Conservation (phyloP, 1,139 yeast species). For the Wickerhamomyces sp. region DNA sequence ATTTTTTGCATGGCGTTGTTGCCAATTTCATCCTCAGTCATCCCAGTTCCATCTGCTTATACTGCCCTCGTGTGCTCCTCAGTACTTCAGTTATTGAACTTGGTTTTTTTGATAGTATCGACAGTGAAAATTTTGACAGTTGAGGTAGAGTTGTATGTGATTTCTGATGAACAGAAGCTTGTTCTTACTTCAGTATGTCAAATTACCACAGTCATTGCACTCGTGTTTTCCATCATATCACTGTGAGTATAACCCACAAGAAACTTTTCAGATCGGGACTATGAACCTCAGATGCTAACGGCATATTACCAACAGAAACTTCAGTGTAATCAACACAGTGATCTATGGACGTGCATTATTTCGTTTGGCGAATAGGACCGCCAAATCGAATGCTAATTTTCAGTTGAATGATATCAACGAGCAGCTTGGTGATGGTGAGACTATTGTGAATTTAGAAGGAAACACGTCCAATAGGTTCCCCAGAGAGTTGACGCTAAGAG, state of each 20-base stretch:
- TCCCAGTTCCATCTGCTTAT: conserved; percentile 6
- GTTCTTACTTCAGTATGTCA: not conserved
- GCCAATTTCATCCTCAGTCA: conserved; percentile 7
- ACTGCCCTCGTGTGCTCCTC: not conserved
- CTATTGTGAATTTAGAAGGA: not conserved
- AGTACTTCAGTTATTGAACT: not conserved
- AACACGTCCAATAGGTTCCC: not conserved
- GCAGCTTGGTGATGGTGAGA: not conserved
- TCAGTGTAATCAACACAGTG: conserved; percentile 1
- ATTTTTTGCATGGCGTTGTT: conserved; percentile 5
- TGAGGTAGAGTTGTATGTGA: not conserved
- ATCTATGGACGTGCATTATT: conserved; percentile 9
- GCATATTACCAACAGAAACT: not conserved
- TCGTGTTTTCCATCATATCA: not conserved
- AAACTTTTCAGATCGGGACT: too few species aligned
- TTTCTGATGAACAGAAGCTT: not conserved
- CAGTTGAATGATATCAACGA: not conserved
- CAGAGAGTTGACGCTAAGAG: too few species aligned
- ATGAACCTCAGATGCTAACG: too few species aligned
- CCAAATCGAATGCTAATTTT: not conserved
- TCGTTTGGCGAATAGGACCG: conserved; percentile 11
- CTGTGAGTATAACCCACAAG: not conserved
- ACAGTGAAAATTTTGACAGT: not conserved
- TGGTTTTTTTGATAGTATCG: not conserved
- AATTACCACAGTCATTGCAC: not conserved